Conservation (phyloP, 805 yeast species). For the Wickerhamomyces chambardii region DNA sequence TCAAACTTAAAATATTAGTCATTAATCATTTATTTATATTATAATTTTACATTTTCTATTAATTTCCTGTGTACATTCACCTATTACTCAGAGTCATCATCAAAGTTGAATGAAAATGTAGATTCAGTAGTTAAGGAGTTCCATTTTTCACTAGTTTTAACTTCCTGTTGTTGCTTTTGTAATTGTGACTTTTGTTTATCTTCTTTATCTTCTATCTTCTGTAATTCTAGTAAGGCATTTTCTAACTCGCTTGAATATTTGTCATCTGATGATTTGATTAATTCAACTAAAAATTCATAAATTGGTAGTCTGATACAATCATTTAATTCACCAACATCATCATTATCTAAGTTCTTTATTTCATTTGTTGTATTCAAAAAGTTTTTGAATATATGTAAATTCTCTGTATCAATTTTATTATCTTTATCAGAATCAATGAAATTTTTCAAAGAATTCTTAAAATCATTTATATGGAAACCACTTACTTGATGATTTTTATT, state of each 20-base stretch:
- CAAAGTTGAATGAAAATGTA: slow-evolving; percentile 16
- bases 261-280: slow-evolving; percentile 26
- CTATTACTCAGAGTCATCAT: slow-evolving; percentile 13
- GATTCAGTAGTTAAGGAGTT: neutral
- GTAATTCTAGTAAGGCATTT: slow-evolving; percentile 24
- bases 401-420: slow-evolving; percentile 7
- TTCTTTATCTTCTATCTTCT: slow-evolving; percentile 23
- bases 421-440: slow-evolving; percentile 20
- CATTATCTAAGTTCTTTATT: slow-evolving; percentile 28
- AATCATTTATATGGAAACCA: slow-evolving; percentile 61
- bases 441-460: slow-evolving; percentile 25
- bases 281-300: slow-evolving; percentile 48
- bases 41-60: too few relatives aligned
- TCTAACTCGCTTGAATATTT: slow-evolving; percentile 27
- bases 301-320: slow-evolving; percentile 42
- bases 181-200: slow-evolving; percentile 18
- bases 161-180: slow-evolving; percentile 2
- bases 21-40: too few relatives aligned
- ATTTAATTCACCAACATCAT: slow-evolving; percentile 53
- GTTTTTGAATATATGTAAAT: slow-evolving; percentile 12
- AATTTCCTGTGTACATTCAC: slow-evolving; percentile 9
- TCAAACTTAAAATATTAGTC: too few relatives aligned
- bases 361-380: slow-evolving; percentile 21
- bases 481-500: slow-evolving; percentile 64
- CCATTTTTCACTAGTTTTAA: neutral